Evolutionary conservation across 2,329 filamentous ascomycete species (phyloP).

Genomic region (Ceratocystis cacaofunesta): DNA sequence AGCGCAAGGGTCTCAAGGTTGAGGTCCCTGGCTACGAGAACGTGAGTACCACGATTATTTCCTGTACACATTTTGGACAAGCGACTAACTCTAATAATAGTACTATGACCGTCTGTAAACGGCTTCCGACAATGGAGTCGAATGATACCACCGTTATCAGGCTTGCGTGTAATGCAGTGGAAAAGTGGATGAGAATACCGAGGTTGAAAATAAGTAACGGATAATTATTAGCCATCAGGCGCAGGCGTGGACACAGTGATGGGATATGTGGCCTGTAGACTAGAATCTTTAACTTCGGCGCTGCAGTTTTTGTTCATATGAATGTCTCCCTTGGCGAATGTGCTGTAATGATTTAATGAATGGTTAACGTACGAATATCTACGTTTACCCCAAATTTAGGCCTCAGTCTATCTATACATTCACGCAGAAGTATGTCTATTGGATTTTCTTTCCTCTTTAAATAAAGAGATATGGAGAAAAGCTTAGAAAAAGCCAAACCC

Average conservation of each 20-base stretch:
- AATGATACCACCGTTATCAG: constrained; percentile 16
- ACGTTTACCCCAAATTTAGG: background rate
- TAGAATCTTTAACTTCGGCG: constrained; percentile 15
- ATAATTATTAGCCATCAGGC: constrained; percentile 8
- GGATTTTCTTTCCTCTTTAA: too few relatives aligned
- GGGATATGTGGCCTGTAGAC: constrained; percentile 14
- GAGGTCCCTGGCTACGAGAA: constrained; percentile 87
- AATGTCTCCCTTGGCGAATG: background rate
- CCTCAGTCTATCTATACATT: too few relatives aligned
- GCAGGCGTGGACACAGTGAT: constrained; percentile 11
- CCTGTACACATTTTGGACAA: background rate
- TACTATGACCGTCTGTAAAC: constrained; percentile 17
- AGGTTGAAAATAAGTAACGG: constrained; percentile 14
- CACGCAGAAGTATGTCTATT: too few relatives aligned
- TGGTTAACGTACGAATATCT: background rate
- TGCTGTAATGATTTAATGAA: background rate
- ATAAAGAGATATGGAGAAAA: too few relatives aligned
- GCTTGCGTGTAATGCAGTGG: constrained; percentile 14
- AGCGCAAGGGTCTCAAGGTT: constrained; percentile 99
- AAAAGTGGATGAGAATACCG: constrained; percentile 17
- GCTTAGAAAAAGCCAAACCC: too few relatives aligned
- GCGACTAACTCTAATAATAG: constrained; percentile 7
- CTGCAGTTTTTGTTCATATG: constrained; percentile 13
- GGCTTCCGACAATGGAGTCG: constrained; percentile 13
- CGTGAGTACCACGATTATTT: constrained; percentile 39